Evolutionary conservation across 148 eudicot genomes (phyloP).

Genomic region (Rhododendron henanense): DNA sequence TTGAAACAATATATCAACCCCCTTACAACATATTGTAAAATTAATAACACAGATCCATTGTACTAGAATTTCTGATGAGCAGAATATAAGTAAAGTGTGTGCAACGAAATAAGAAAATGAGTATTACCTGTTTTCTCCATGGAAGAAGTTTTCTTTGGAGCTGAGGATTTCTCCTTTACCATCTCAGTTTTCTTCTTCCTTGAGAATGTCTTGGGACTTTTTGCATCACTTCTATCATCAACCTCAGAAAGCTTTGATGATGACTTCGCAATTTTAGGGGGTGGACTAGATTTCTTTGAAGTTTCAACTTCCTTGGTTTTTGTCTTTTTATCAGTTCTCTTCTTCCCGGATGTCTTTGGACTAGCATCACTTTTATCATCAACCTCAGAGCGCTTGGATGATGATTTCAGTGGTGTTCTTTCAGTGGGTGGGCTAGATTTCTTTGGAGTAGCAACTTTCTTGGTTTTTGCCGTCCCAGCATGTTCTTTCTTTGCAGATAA

Average conservation of each 20-base stretch:
- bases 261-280: slow-evolving; percentile 29
- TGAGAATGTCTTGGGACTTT: slow-evolving; percentile 59
- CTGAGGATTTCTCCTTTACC: slow-evolving; percentile 48
- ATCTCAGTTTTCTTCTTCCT: slow-evolving; percentile 63
- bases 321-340: slow-evolving; percentile 36
- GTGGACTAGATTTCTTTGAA: not conserved
- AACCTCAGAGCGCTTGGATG: slow-evolving; percentile 45
- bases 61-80: not conserved
- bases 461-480: slow-evolving; percentile 45
- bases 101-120: not conserved
- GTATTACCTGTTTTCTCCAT: slow-evolving; percentile 58
- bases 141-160: slow-evolving; percentile 58
- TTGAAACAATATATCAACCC: not conserved
- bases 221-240: slow-evolving; percentile 21
- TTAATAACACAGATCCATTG: not conserved
- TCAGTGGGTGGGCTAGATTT: slow-evolving; percentile 51
- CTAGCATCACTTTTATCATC: slow-evolving; percentile 31
- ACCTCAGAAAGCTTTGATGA: slow-evolving; percentile 45
- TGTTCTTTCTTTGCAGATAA: slow-evolving; percentile 41
- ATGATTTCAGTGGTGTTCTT: slow-evolving; percentile 42
- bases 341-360: slow-evolving; percentile 74
- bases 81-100: not conserved
- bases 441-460: slow-evolving; percentile 38
- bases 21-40: not conserved
- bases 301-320: slow-evolving; percentile 1